phyloP scores from a whole-genome alignment of 768 basidiomycete species.

The Boletus pseudo-olivaceus region DNA sequence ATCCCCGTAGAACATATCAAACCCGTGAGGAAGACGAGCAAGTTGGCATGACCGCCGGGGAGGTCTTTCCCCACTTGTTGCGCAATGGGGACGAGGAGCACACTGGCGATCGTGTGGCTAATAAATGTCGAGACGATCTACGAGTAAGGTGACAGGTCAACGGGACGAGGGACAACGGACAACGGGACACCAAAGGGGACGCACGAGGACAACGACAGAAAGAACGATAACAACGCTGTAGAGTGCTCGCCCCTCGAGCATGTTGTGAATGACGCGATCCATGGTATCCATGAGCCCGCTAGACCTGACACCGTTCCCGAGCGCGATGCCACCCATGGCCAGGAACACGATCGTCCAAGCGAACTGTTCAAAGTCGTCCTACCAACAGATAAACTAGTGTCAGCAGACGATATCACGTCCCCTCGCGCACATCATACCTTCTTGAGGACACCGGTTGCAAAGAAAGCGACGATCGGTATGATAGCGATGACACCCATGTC shows the following conservation, averaged over 20 bases:
- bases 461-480: conserved; percentile 90
- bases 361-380: conserved; percentile 96
- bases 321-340: conserved; percentile 96
- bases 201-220: conserved; percentile 65
- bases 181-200: conserved; percentile 18
- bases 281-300: conserved; percentile 84
- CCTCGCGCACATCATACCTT: conserved; percentile 54
- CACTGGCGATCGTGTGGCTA: conserved; percentile 95
- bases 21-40: conserved; percentile 91
- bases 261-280: conserved; percentile 54
- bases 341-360: conserved; percentile 94
- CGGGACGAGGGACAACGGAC: too few relatives aligned
- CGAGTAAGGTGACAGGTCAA: background rate
- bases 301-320: conserved; percentile 88
- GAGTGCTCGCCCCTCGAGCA: conserved; percentile 59
- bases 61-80: conserved; percentile 83
- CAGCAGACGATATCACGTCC: background rate
- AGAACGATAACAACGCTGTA: conserved; percentile 72
- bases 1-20: conserved; percentile 94
- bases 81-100: conserved; percentile 96
- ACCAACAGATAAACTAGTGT: conserved; percentile 1
- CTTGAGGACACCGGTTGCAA: conserved; percentile 87
- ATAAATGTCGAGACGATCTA: conserved; percentile 92
- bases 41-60: conserved; percentile 60
- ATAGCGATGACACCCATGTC: conserved; percentile 99